Evolutionary conservation across 1,284 basidiomycete species (phyloP).

Genomic region (Macrocystidia cucumis): DNA sequence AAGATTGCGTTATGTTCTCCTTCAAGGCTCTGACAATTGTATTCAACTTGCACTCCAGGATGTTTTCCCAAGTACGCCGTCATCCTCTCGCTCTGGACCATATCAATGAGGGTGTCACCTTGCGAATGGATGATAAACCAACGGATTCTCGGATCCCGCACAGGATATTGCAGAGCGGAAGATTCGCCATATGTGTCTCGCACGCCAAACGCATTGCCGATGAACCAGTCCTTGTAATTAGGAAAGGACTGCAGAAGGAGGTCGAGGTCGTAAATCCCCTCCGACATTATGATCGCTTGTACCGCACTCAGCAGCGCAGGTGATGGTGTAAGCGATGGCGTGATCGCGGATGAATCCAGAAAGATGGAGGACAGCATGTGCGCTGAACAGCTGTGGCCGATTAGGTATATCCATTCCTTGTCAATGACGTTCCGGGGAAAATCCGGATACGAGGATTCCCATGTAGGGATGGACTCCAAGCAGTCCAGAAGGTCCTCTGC

Average conservation of each 20-base stretch:
- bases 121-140: constrained; percentile 72
- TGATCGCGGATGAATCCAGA: constrained; percentile 39
- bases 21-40: constrained; percentile 36
- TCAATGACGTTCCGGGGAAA: constrained; percentile 32
- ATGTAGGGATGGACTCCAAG: constrained; percentile 44
- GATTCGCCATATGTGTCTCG: constrained; percentile 37
- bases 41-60: constrained; percentile 22
- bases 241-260: constrained; percentile 55
- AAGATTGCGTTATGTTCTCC: constrained; percentile 55
- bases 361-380: constrained; percentile 73
- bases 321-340: constrained; percentile 38
- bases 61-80: too few species aligned
- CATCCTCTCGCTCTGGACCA: constrained; percentile 53
- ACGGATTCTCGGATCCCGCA: constrained; percentile 28
- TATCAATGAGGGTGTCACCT: constrained; percentile 62
- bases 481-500: constrained; percentile 55
- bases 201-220: constrained; percentile 52
- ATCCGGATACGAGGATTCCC: constrained; percentile 24
- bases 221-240: constrained; percentile 56
- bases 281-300: constrained; percentile 51
- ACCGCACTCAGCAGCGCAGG: constrained; percentile 37
- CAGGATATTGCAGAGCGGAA: constrained; percentile 35
- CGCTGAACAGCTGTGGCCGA: constrained; percentile 75
- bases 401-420: constrained; percentile 38
- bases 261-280: constrained; percentile 73